Percentiles rank a stretch among this genome's conserved stretches.
phyloP scores from a whole-genome alignment of 176 grass and related monocot genomes.

The Aegilops speltoides region DNA sequence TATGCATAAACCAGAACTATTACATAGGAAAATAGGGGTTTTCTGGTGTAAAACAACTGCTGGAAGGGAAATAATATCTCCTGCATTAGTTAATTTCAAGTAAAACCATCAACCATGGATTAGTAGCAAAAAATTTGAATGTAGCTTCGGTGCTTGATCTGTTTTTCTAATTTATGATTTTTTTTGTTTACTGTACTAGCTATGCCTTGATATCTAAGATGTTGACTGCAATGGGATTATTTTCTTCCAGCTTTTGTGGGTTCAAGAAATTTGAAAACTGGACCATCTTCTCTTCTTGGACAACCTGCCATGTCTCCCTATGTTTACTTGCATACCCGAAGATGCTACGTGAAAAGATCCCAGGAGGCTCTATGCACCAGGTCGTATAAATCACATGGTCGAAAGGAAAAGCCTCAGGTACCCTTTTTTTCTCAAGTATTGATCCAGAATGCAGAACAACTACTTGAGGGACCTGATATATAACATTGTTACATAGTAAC shows the following conservation, averaged over 20 bases:
- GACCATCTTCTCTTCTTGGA: conserved; percentile 28
- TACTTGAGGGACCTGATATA: background rate
- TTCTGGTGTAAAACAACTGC: too few species aligned
- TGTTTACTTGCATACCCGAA: conserved; percentile 69
- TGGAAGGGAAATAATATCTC: too few species aligned
- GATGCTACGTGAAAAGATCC: conserved; percentile 71
- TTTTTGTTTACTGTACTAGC: conserved; percentile 8
- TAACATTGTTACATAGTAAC: background rate
- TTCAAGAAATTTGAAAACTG: conserved; percentile 30
- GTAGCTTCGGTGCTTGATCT: too few species aligned
- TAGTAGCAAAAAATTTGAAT: too few species aligned
- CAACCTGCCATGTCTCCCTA: conserved; percentile 76
- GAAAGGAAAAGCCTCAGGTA: conserved; percentile 84
- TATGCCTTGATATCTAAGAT: too few species aligned
- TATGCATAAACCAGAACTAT: too few species aligned
- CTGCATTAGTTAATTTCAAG: too few species aligned
- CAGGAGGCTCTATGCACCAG: conserved; percentile 90
- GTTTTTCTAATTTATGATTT: background rate
- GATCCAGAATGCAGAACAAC: background rate
- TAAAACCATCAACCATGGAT: too few species aligned
- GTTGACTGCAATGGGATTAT: too few species aligned
- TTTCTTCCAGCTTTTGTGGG: too few species aligned
- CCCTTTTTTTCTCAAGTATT: background rate
- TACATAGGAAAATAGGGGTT: too few species aligned
- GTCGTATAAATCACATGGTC: conserved; percentile 50